Base-by-base conservation (phyloP, 768 basidiomycete genomes). In the Lactarius sp. region DNA sequence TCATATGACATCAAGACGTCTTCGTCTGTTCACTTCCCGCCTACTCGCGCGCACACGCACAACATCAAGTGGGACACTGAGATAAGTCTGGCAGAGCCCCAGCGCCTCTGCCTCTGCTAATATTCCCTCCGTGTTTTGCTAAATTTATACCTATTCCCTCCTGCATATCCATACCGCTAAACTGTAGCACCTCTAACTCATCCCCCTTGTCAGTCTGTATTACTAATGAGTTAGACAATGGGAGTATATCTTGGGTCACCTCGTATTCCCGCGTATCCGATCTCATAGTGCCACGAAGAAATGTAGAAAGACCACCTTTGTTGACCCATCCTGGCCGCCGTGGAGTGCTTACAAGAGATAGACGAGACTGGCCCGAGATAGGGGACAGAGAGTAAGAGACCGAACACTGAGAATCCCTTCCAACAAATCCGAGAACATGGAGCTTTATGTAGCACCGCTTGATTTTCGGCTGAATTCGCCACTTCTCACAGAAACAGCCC, bases 1-100 rank as follows among this genome's bases (percentile, higher is more conserved):
- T 81, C 14, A 70, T 77, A 68, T 80, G 70, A 79, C 56, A 42
- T 39, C 10, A 10, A 33, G 60, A 39, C 42, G 20, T 33, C 50
- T 34, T 36, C 27, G 20, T 54, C 34, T 31, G 33, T 54, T 44
- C 12, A 27, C 42, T n/a, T 55, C 42, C 8, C 13, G 9, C 20
- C 20, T 58, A 27, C 27, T 27, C 27, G 27, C 27, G 27, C 36
- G 10, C 39, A 9, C 4, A n/a, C n/a, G 9, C 39, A 18, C 44
- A 16, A 44, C n/a, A 22, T 44, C n/a, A 22, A n/a, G 16, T 41
- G 31, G 55, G 20, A 57, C 27, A 27, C 27, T 9, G 61, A 4
- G 56, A 52, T 39, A 9, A 33, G 18, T 42, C 9, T 27, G 31
- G 33, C 33, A 22, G 9, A 16, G 31, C 10, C 33, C 41, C 20